Conservation (phyloP, 2,329 filamentous ascomycete species). For the Colletotrichum spaethianum region DNA sequence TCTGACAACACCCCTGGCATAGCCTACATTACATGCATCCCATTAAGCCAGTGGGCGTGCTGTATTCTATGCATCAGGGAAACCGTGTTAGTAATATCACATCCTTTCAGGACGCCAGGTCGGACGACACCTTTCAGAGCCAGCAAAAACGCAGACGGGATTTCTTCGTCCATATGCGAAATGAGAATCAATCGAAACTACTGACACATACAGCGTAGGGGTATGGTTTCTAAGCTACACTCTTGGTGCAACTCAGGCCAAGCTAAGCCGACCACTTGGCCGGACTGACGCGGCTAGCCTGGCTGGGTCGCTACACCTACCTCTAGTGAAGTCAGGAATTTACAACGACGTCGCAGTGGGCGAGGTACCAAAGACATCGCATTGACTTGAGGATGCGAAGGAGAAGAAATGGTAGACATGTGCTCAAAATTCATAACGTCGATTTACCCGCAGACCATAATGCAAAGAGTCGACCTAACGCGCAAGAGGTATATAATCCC, state of each 20-base stretch:
- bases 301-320: neutral
- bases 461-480: slow-evolving; percentile 38
- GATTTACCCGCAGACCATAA: slow-evolving; percentile 40
- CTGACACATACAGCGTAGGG: neutral
- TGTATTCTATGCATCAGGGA: neutral
- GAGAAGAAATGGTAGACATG: neutral
- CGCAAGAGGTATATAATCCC: slow-evolving; percentile 45
- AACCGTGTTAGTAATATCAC: neutral
- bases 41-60: neutral
- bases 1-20: neutral
- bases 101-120: neutral
- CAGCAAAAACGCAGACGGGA: neutral
- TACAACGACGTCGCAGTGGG: neutral
- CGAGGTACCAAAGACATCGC: neutral
- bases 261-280: too few species aligned
- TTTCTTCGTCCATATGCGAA: neutral
- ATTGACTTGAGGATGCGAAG: neutral
- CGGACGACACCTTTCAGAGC: neutral
- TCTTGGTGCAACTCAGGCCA: too few species aligned
- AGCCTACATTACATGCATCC: neutral
- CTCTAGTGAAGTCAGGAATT: neutral
- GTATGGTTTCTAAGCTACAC: too few species aligned
- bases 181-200: neutral
- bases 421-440: slow-evolving; percentile 30
- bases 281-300: too few species aligned